Evolutionary conservation across 495 filamentous ascomycete species (phyloP).

Genomic region (Hypomontagnella monticulosa): DNA sequence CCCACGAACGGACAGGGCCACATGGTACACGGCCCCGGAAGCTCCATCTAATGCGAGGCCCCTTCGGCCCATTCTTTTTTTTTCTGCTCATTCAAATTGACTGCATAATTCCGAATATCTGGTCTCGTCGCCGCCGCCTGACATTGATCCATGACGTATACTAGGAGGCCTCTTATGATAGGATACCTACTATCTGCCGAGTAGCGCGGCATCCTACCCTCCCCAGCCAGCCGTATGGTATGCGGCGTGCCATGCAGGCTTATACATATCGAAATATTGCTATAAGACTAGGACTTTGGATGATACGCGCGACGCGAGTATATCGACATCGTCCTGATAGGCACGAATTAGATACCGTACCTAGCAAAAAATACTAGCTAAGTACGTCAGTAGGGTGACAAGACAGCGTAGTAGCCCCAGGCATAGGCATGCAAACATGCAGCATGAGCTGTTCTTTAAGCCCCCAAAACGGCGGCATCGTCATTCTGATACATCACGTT

Average conservation of each 20-base stretch:
- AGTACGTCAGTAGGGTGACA: constrained; percentile 32
- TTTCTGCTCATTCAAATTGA: constrained; percentile 7
- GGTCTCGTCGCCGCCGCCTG: constrained; percentile 15
- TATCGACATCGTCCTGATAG: constrained; percentile 23
- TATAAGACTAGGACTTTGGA: constrained; percentile 14
- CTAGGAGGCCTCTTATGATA: constrained; percentile 24
- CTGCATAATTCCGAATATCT: constrained; percentile 17
- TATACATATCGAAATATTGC: constrained; percentile 14
- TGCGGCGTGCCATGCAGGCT: constrained; percentile 26
- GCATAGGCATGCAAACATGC: constrained; percentile 31
- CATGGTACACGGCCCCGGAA: constrained; percentile 3
- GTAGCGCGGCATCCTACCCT: constrained; percentile 24
- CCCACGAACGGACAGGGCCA: constrained; percentile 6
- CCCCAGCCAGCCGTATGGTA: constrained; percentile 8
- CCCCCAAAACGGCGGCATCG: constrained; percentile 33
- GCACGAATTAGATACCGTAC: constrained; percentile 20
- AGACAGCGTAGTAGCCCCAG: constrained; percentile 37
- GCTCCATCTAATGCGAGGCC: constrained; percentile 13
- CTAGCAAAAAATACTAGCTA: constrained; percentile 15
- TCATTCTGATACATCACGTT: constrained; percentile 38
- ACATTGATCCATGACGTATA: constrained; percentile 24
- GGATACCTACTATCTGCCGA: constrained; percentile 25
- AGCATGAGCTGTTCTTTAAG: constrained; percentile 35
- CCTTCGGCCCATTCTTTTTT: not conserved
- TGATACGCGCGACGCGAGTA: constrained; percentile 19